Conservation (phyloP, 257 asterid species). For the Mentha longifolia region DNA sequence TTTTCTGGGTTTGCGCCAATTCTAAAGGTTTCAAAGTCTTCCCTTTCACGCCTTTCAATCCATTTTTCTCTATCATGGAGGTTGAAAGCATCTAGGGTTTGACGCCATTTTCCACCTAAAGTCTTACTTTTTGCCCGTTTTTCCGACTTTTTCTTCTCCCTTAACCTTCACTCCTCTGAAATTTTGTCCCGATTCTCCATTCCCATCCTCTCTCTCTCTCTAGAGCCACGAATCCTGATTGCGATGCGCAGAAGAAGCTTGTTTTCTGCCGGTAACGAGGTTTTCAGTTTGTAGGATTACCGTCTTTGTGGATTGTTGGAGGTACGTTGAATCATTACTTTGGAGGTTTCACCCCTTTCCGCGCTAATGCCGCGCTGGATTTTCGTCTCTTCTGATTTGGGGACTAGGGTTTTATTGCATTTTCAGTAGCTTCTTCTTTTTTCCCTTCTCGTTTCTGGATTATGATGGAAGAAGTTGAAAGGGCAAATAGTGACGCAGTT, state of each 20-base stretch:
- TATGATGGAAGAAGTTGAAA: slow-evolving; percentile 78
- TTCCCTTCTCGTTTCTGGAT: background rate
- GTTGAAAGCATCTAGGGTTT: slow-evolving; percentile 54
- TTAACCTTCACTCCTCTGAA: slow-evolving; percentile 16
- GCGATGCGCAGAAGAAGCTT: slow-evolving; percentile 1
- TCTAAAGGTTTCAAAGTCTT: slow-evolving; percentile 44
- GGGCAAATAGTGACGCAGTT: slow-evolving; percentile 70
- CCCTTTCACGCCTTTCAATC: slow-evolving; percentile 65
- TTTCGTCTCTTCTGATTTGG: slow-evolving; percentile 36
- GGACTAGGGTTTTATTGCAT: slow-evolving; percentile 38
- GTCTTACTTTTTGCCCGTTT: slow-evolving; percentile 37
- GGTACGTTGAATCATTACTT: slow-evolving; percentile 38
- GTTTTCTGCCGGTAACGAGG: slow-evolving; percentile 32
- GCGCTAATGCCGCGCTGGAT: slow-evolving; percentile 28
- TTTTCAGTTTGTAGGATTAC: slow-evolving; percentile 25
- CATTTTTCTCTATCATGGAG: slow-evolving; percentile 22
- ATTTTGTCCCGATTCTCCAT: slow-evolving; percentile 6
- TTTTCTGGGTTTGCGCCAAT: slow-evolving; percentile 29
- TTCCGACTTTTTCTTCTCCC: slow-evolving; percentile 26
- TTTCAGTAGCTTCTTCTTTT: background rate
- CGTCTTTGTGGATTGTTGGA: slow-evolving; percentile 34
- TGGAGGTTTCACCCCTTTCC: slow-evolving; percentile 18
- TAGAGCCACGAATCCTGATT: slow-evolving; percentile 24
- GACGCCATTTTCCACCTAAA: slow-evolving; percentile 35
- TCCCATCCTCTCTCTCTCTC: slow-evolving; percentile 3